A percentile compares a stretch with the other conserved stretches of the same genome.
Conservation (phyloP, 257 asterid genomes). For the Oldenlandia corymbosa region DNA sequence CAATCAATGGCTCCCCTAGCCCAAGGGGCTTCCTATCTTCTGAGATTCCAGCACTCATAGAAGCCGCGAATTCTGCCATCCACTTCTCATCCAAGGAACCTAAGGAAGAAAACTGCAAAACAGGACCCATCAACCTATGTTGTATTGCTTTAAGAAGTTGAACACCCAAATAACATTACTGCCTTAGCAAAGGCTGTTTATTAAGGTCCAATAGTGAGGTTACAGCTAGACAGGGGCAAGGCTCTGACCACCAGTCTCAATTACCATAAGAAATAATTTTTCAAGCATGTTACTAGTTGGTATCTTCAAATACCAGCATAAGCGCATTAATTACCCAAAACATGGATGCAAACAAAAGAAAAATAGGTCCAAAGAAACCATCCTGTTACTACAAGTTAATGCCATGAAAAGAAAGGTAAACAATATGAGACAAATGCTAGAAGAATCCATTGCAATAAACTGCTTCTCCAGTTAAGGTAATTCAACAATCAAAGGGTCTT, state of each 20-base stretch:
- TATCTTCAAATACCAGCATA: not conserved
- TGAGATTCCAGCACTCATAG: slow-evolving; percentile 78
- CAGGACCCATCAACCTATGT: slow-evolving; percentile 2
- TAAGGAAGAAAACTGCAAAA: slow-evolving; percentile 78
- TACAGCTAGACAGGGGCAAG: no score
- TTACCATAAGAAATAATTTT: not conserved
- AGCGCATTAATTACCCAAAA: not conserved
- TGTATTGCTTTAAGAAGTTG: not conserved
- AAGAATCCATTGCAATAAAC: no score
- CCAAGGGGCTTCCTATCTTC: slow-evolving; percentile 79
- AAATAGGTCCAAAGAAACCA: not conserved
- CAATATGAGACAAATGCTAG: no score
- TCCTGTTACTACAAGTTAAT: not conserved
- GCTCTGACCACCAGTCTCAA: not conserved
- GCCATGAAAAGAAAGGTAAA: not conserved
- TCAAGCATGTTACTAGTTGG: not conserved
- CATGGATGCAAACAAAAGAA: not conserved
- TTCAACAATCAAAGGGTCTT: not conserved
- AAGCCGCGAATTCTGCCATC: slow-evolving; percentile 80
- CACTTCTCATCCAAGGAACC: slow-evolving; percentile 98
- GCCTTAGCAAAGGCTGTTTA: not conserved
- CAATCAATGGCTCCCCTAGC: slow-evolving; percentile 63
- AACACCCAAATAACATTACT: not conserved
- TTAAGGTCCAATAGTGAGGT: no score
- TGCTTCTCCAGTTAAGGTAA: not conserved